These are phyloP conservation scores for Schoenoplectus tabernaemontani DNA, from an alignment of 202 grass and related monocot species.

Conservation along the genomic window DNA sequence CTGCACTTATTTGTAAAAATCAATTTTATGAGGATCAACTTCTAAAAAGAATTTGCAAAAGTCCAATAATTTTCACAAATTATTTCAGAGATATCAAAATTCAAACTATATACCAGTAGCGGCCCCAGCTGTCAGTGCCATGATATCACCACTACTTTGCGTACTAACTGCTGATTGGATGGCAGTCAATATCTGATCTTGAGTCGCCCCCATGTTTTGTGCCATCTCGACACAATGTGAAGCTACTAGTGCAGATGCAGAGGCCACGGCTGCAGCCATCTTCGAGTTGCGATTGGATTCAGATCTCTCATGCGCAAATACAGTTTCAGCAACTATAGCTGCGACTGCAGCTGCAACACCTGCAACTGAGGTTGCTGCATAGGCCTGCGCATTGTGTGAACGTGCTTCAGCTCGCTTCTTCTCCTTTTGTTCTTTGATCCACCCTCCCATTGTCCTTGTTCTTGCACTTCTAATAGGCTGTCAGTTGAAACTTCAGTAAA, in stretches of 20 bases:
- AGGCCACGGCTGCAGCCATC: conserved; percentile 54
- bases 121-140: conserved; percentile 81
- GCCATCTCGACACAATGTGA: conserved; percentile 97
- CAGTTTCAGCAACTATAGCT: conserved; percentile 60
- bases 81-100: neutral
- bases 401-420: conserved; percentile 75
- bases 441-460: conserved; percentile 56
- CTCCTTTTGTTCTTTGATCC: conserved; percentile 97
- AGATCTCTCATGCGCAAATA: conserved; percentile 34
- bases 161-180: conserved; percentile 80
- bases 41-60: neutral
- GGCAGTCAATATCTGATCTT: conserved; percentile 62
- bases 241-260: conserved; percentile 68
- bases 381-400: conserved; percentile 70
- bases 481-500: neutral
- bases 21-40: neutral
- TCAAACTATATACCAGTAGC: conserved; percentile 42
- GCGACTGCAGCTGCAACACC: conserved; percentile 83
- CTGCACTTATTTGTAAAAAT: conserved; percentile 14
- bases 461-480: conserved; percentile 33
- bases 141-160: conserved; percentile 68
- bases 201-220: conserved; percentile 62
- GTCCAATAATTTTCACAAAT: neutral
- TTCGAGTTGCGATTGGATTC: conserved; percentile 30
- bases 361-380: conserved; percentile 79